A percentile compares a stretch with the other conserved stretches of the same genome.
phyloP scores from a whole-genome alignment of 208 protist genomes.

The Trypanosomatidae sp. region DNA sequence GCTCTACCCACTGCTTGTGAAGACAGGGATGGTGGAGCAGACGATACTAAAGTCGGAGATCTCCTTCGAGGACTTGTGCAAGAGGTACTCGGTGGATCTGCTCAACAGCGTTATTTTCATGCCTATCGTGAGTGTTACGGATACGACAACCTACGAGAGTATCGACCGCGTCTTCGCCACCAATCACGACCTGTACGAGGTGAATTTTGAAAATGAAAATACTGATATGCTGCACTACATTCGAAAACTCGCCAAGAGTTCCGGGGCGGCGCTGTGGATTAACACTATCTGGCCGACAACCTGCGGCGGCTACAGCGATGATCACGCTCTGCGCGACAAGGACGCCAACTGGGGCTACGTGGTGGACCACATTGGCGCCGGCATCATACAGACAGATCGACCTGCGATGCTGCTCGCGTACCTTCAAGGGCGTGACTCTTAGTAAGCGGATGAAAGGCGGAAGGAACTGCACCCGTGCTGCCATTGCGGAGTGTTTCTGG shows the following conservation, averaged over 20 bases:
- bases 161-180: constrained; percentile 33
- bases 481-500: background rate
- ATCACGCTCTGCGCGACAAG: constrained; percentile 50
- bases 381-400: constrained; percentile 64
- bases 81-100: constrained; percentile 36
- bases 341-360: constrained; percentile 61
- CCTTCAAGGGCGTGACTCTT: constrained; percentile 32
- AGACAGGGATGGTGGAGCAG: constrained; percentile 48
- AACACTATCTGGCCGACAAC: constrained; percentile 71
- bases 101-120: constrained; percentile 63
- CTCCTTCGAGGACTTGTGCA: constrained; percentile 36
- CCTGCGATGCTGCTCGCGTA: constrained; percentile 55
- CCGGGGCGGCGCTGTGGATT: constrained; percentile 49
- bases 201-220: constrained; percentile 59
- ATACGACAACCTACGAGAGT: constrained; percentile 36
- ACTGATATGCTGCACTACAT: constrained; percentile 35
- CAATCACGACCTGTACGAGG: constrained; percentile 48
- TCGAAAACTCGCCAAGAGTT: constrained; percentile 30
- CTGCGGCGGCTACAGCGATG: constrained; percentile 64
- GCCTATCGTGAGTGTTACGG: constrained; percentile 52
- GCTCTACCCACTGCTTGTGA: constrained; percentile 38
- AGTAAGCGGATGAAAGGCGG: constrained; percentile 1
- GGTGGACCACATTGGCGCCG: constrained; percentile 40
- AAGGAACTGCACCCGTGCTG: background rate
- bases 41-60: constrained; percentile 64